A percentile compares a stretch with the other conserved stretches of the same genome.
Evolutionary conservation across 83 land plant genomes (phyloP).

Genomic region (Picea abies): DNA sequence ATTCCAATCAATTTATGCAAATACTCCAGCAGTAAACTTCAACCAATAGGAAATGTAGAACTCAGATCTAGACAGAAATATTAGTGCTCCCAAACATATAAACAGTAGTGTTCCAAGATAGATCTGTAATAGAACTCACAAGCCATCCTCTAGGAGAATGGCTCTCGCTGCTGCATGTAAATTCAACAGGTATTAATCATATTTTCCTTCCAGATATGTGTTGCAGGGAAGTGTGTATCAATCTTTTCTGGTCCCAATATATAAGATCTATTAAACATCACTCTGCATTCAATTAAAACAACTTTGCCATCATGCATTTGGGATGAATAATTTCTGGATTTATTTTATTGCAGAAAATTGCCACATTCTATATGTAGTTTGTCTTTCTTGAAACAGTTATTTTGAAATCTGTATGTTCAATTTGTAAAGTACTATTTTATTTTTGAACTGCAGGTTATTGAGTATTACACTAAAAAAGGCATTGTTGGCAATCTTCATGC

Average conservation of each 20-base stretch:
- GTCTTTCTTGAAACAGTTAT: neutral
- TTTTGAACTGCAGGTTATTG: constrained; percentile 57
- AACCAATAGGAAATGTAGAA: no score
- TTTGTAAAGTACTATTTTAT: neutral
- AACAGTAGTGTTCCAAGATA: no score
- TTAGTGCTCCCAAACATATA: no score
- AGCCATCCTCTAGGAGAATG: no score
- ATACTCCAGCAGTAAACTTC: no score
- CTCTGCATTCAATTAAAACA: neutral
- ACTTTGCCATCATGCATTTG: neutral
- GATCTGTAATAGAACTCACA: no score
- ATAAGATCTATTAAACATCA: neutral
- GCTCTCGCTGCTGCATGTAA: no score
- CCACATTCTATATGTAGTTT: no score
- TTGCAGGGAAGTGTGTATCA: neutral
- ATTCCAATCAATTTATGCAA: no score
- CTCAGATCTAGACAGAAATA: no score
- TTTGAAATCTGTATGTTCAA: no score
- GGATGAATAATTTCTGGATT: neutral
- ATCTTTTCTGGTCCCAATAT: neutral
- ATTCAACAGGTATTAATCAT: no score
- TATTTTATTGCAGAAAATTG: neutral
- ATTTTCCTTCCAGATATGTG: neutral
- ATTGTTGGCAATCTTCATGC: constrained; percentile 58
- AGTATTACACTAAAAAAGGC: constrained; percentile 64